Evolutionary conservation across 164 flowering plant genomes (phyloP).

Genomic region (Vitis labrusca): DNA sequence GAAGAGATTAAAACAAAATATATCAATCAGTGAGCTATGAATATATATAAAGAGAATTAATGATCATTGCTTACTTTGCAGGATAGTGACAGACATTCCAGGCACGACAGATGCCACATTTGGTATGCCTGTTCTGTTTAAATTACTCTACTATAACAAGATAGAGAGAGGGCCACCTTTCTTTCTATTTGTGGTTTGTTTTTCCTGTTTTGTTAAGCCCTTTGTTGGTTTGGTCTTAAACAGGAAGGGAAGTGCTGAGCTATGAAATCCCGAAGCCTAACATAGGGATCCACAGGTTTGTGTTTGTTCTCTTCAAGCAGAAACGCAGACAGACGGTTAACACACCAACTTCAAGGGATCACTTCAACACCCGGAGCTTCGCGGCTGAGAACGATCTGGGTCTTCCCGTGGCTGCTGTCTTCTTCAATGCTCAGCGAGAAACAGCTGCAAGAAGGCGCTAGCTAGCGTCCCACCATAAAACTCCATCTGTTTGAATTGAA

Average conservation of each 20-base stretch:
- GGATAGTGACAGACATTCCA: constrained; percentile 88
- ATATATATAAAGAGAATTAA: not conserved
- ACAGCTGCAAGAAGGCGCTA: constrained; percentile 84
- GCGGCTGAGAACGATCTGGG: constrained; percentile 70
- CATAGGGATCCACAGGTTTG: constrained; percentile 83
- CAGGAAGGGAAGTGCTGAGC: constrained; percentile 69
- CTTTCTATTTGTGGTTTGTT: not conserved
- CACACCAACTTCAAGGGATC: constrained; percentile 60
- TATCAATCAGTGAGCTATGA: not conserved
- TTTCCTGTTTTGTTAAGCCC: not conserved
- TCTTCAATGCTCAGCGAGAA: constrained; percentile 83
- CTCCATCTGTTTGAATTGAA: too few relatives aligned
- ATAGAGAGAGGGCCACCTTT: too few relatives aligned
- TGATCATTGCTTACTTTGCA: constrained; percentile 18
- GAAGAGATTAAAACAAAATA: not conserved
- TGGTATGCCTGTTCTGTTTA: constrained; percentile 40
- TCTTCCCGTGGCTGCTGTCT: constrained; percentile 82
- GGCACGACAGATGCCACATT: constrained; percentile 81
- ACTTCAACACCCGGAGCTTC: constrained; percentile 65
- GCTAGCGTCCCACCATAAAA: not conserved
- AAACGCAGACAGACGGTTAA: constrained; percentile 36
- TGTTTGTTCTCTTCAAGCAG: constrained; percentile 72
- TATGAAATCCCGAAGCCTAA: constrained; percentile 66
- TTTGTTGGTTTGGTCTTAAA: not conserved
- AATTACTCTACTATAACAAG: not conserved